A percentile compares a stretch with the other conserved stretches of the same genome.
These are phyloP conservation scores for Linum usitatissimum DNA, from an alignment of 345 rosid species.

Conservation along the genomic window DNA sequence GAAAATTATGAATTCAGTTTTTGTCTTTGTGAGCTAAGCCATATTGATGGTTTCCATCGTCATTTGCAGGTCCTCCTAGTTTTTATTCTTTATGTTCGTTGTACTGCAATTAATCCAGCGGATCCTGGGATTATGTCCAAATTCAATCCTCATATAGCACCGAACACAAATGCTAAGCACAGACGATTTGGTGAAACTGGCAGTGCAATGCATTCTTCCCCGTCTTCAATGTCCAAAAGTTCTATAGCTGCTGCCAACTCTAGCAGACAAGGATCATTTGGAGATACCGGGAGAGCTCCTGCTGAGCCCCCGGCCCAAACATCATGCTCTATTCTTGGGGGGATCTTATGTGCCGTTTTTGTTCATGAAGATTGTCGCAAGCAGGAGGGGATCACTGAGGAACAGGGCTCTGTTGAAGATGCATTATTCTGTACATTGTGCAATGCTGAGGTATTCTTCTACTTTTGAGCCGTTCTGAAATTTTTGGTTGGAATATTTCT, in stretches of 20 bases:
- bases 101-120: slow-evolving; percentile 98
- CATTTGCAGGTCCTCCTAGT: slow-evolving; percentile 71
- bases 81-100: slow-evolving; percentile 84
- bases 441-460: slow-evolving; percentile 71
- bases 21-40: background rate
- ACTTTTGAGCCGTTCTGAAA: background rate
- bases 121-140: slow-evolving; percentile 96
- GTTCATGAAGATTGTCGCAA: slow-evolving; percentile 84
- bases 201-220: slow-evolving; percentile 50
- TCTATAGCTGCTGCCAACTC: slow-evolving; percentile 54
- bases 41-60: background rate
- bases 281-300: slow-evolving; percentile 37
- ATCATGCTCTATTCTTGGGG: slow-evolving; percentile 35
- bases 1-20: background rate
- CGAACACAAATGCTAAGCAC: slow-evolving; percentile 28
- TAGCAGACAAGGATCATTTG: slow-evolving; percentile 52
- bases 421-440: slow-evolving; percentile 91
- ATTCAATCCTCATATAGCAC: slow-evolving; percentile 29
- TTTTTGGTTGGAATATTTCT: too few relatives aligned
- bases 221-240: slow-evolving; percentile 70
- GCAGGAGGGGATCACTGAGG: slow-evolving; percentile 40
- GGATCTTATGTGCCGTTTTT: slow-evolving; percentile 64
- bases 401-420: slow-evolving; percentile 52
- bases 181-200: slow-evolving; percentile 48
- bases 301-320: slow-evolving; percentile 19